Conservation (phyloP, 2,329 filamentous ascomycete genomes). For the Myriosclerotinia scirpicola region DNA sequence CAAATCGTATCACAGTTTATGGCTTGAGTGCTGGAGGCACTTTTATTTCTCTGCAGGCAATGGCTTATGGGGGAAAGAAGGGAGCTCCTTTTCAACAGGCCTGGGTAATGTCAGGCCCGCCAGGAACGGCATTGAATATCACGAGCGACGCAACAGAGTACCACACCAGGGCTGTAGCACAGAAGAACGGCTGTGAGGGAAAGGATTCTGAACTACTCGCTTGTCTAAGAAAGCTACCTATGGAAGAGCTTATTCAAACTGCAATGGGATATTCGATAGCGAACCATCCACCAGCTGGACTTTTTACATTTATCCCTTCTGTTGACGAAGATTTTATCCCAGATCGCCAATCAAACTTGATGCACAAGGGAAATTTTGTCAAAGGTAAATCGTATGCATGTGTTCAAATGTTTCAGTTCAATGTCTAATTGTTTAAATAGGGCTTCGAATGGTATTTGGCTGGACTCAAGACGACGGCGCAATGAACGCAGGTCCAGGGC, state of each 20-base stretch:
- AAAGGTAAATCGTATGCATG: not conserved
- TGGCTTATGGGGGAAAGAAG: slow-evolving; percentile 5
- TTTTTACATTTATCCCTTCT: slow-evolving; percentile 22
- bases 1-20: slow-evolving; percentile 11
- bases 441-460: slow-evolving; percentile 15
- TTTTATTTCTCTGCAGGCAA: slow-evolving; percentile 4
- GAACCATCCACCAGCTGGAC: slow-evolving; percentile 11
- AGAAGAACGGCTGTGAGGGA: not conserved
- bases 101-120: slow-evolving; percentile 10
- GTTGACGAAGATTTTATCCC: slow-evolving; percentile 16
- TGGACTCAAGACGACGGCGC: slow-evolving; percentile 24
- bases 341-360: not conserved
- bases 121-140: slow-evolving; percentile 2
- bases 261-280: slow-evolving; percentile 24
- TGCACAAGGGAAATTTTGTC: slow-evolving; percentile 7
- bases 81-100: slow-evolving; percentile 17
- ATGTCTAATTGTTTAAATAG: not conserved
- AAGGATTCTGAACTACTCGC: not conserved
- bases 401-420: not conserved
- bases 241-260: slow-evolving; percentile 17
- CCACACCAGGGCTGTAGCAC: not conserved
- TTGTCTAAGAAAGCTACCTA: not conserved
- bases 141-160: slow-evolving; percentile 13
- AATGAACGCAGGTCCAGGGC: slow-evolving; percentile 5
- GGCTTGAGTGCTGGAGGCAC: slow-evolving; percentile 9